Evolutionary conservation across 1,284 basidiomycete species (phyloP), one percentile per base, ranked within the genome.

Genomic region (Athelia psychrophila): DNA sequence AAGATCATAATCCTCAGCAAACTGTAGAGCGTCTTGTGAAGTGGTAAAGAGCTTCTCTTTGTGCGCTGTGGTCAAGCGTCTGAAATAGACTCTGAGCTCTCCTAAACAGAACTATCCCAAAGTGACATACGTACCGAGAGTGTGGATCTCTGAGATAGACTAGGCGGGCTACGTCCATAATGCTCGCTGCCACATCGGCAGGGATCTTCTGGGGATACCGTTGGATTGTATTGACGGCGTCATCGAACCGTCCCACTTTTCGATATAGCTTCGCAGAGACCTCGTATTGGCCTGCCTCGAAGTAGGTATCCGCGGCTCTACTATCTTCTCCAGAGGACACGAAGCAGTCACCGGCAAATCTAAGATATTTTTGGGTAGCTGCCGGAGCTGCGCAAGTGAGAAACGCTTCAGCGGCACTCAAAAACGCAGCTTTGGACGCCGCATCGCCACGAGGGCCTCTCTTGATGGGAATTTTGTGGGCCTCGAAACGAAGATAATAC

Each of bases 321-420:
- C 59, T 53, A 46, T 75, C 57, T 2, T 80, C 66, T 3, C 63
- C 65, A 3, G 70, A 75, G 16, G 70, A 64, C 16, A 75, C 64
- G 48, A 73, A 85, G 52, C 82, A 85, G n/a, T 81, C 76, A 0
- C 73, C 86, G 12, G 80, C 76, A 24, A 72, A 75, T 8, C 69
- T 69, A 55, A 74, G 75, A 60, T 81, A 84, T 30, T 58, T 67
- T 4, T 70, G 65, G 13, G 57, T 66, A 0, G 60, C 53, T 8
- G 68, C 67, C 10, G 63, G 66, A 3, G 60, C 46, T 0, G 74
- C 79, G 40, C 76, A 80, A 6, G 40, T 38, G 15, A 65, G 30
- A 55, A 88, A 88, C 1, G 76, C 76, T 44, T 70, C 56, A 2
- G 78, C 83, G 4, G 82, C 84, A 0, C 47, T 49, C 4, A 58